phyloP scores from a whole-genome alignment of 768 basidiomycete species.

The Tulasnella sp. region DNA sequence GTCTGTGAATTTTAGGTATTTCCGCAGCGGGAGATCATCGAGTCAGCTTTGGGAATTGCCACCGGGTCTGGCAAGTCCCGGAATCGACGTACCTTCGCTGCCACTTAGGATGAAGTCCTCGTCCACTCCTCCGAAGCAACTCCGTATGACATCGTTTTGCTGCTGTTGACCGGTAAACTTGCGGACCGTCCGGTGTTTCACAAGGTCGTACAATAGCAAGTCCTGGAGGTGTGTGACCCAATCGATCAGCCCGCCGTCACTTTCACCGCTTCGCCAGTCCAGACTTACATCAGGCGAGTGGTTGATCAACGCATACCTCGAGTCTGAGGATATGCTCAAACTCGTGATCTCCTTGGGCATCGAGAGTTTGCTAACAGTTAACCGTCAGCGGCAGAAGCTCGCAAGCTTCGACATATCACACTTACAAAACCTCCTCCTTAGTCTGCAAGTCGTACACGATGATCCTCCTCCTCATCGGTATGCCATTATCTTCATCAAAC shows the following conservation, averaged over 20 bases:
- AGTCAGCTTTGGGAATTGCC: constrained; percentile 25
- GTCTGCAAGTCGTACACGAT: constrained; percentile 72
- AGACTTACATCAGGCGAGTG: constrained; percentile 76
- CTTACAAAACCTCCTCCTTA: constrained; percentile 66
- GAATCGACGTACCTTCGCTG: constrained; percentile 72
- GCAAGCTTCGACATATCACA: constrained; percentile 23
- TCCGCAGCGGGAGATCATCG: constrained; percentile 4
- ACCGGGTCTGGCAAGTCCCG: background rate
- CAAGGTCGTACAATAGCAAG: constrained; percentile 81
- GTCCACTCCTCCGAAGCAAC: constrained; percentile 88
- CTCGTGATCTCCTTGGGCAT: constrained; percentile 72
- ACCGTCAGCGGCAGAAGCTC: constrained; percentile 25
- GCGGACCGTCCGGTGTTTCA: constrained; percentile 59
- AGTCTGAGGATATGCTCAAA: constrained; percentile 81
- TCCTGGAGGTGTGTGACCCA: constrained; percentile 53
- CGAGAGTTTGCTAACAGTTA: constrained; percentile 31
- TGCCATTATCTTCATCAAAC: background rate
- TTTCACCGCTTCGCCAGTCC: background rate
- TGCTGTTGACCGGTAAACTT: constrained; percentile 86
- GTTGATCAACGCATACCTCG: constrained; percentile 80
- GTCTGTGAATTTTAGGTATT: constrained; percentile 50
- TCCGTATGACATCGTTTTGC: constrained; percentile 78
- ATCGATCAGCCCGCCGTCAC: constrained; percentile 16
- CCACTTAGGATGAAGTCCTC: constrained; percentile 89
- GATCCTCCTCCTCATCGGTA: constrained; percentile 49